Evolutionary conservation across 2,329 filamentous ascomycete genomes (phyloP), one percentile per base, ranked within the genome.

Genomic region (Phaeosphaeria sp.): DNA sequence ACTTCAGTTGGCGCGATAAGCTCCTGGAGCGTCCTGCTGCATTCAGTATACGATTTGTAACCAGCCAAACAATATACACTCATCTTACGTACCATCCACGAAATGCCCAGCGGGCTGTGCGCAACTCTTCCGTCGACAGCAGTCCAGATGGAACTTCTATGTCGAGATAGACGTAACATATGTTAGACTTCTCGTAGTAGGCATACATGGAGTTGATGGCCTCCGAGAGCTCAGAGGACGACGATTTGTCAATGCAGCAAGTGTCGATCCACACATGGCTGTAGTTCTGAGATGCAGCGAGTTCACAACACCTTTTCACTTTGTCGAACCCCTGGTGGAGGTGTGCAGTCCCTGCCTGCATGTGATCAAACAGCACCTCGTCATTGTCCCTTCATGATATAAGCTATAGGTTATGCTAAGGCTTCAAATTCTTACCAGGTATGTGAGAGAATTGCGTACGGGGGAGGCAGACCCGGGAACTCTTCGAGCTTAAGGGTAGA

Each of bases 181-280:
- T 33, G 17, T 7, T 18, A 6, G 47, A 20, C 24, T 42, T 25
- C 13, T 30, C 13, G 45, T 56, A 56, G 45, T 45, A 56, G 11
- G 18, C 4, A 27, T 46, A 56, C 53, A 56, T 56, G 6, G 53
- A 56, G 33, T 50, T 50, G 11, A 50, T 50, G 17, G 48, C 48
- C 21, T 50, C 48, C 15, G 48, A 25, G 7, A 50, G 48, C 40
- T 56, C 53, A 6, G 48, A 40, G n/a, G 20, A 43, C n/a, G 20
- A 43, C 18, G 47, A 46, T 33, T 56, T 56, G 27, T 56, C 48
- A 30, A 56, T 56, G 27, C 53, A 56, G 42, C 53, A 56, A 22
- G 45, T 58, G 47, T 55, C 53, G n/a, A 55, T 25, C 53, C 53
- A 55, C 13, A 55, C 21, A 22, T 50, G 49, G 6, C 33, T 2